These are phyloP conservation scores for Aurinia saxatilis DNA, from an alignment of 345 rosid species.

Conservation along the genomic window DNA sequence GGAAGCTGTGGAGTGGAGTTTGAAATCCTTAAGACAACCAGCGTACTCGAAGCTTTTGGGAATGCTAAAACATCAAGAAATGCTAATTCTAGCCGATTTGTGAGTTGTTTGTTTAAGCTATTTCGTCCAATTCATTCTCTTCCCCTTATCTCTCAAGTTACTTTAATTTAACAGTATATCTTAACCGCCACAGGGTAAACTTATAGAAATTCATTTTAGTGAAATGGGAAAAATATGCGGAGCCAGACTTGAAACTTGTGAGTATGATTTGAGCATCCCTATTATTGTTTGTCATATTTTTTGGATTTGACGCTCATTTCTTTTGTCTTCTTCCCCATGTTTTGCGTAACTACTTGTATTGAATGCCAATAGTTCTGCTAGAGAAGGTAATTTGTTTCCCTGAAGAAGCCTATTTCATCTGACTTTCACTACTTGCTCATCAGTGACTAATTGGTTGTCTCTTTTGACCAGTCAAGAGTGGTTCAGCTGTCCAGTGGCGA, in stretches of 20 bases:
- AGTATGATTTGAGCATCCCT: slow-evolving; percentile 24
- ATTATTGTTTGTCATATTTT: slow-evolving; percentile 6
- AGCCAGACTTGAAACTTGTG: slow-evolving; percentile 83
- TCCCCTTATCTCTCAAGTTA: background rate
- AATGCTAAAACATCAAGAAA: slow-evolving; percentile 93
- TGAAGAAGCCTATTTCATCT: slow-evolving; percentile 11
- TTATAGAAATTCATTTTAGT: slow-evolving; percentile 81
- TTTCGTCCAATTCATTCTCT: background rate
- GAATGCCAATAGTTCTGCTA: slow-evolving; percentile 52
- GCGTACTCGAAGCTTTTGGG: slow-evolving; percentile 95
- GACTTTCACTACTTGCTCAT: slow-evolving; percentile 9
- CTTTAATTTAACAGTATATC: slow-evolving; percentile 7
- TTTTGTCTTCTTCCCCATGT: slow-evolving; percentile 13
- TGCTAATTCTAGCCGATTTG: slow-evolving; percentile 92
- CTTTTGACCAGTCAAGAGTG: slow-evolving; percentile 79
- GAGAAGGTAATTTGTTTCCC: slow-evolving; percentile 69
- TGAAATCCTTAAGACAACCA: slow-evolving; percentile 58
- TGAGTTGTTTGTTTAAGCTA: slow-evolving; percentile 32
- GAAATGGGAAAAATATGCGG: slow-evolving; percentile 72
- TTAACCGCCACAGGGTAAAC: slow-evolving; percentile 62
- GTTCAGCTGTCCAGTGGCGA: slow-evolving; percentile 83
- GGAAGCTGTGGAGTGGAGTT: slow-evolving; percentile 61
- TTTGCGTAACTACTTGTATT: slow-evolving; percentile 12
- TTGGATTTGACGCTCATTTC: slow-evolving; percentile 10
- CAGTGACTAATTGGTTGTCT: slow-evolving; percentile 31